Evolutionary conservation across 2,329 filamentous ascomycete genomes (phyloP), one percentile per base, ranked within the genome.

Genomic region (Aspergillus glaucus): DNA sequence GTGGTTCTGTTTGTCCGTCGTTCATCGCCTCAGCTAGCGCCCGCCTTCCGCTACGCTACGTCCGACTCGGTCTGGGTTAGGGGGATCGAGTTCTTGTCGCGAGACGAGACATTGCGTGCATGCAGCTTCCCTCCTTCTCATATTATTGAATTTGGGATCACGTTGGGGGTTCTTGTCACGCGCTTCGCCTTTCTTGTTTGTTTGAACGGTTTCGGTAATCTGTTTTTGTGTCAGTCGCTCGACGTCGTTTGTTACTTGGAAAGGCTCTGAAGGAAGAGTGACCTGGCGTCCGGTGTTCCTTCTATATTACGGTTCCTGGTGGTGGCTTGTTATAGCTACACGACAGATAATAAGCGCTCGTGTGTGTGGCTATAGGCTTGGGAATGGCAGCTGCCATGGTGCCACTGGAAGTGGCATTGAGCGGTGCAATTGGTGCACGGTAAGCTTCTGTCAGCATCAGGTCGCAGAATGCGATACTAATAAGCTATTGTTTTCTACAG

Each of bases 351-450:
- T 53, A 83, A 83, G 72, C 77, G 79, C 10, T 30, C 12, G 34
- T 37, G 19, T 37, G 19, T 51, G 77, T 69, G 47, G 68, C 62
- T 50, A 61, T 60, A 39, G 59, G 62, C 37, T 55, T 66, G 51
- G 58, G 64, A 53, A 70, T 67, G 58, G 62, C 71, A 52, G 67
- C 72, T 52, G 69, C 71, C 50, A 72, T 73, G 60, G 72, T 75
- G 55, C 70, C 77, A 60, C 64, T 73, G 42, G 76, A 82, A 48
- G 75, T 75, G 49, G 75, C 75, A 45, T 67, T 85, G 61, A 78
- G 75, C 64, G 80, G 78, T 66, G 78, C 78, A 44, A 77, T 85
- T 62, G 82, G 82, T 55, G 78, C 79, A 55, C 77, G 79, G 81
- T 84, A 73, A 66, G 78, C 30, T 32, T 34, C 19, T 47, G 9